These are phyloP conservation scores for Ilyonectria destructans DNA, from an alignment of 2,329 filamentous ascomycete species.

Conservation along the genomic window DNA sequence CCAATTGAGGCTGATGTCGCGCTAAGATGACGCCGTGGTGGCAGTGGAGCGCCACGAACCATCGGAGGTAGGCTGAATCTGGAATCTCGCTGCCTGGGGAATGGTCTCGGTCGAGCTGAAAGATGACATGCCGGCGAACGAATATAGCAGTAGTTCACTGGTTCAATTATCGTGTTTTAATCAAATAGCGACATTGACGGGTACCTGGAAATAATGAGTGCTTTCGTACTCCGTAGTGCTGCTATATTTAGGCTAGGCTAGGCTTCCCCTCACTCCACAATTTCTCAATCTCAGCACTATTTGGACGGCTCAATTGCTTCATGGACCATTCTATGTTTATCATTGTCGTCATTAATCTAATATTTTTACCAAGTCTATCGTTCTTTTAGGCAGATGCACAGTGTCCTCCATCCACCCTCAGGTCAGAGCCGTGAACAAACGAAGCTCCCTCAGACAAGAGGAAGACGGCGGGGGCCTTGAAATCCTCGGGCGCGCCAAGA, in stretches of 20 bases:
- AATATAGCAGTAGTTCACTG: neutral
- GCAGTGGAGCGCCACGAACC: constrained; percentile 36
- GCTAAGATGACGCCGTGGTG: constrained; percentile 37
- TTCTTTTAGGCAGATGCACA: constrained; percentile 53
- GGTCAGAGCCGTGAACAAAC: constrained; percentile 72
- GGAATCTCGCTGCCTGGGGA: neutral
- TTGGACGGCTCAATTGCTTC: neutral
- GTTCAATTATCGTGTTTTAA: neutral
- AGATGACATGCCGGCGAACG: neutral
- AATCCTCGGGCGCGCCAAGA: constrained; percentile 70
- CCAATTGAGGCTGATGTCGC: constrained; percentile 33
- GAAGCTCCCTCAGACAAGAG: constrained; percentile 70
- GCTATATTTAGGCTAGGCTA: neutral
- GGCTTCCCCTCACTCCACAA: neutral
- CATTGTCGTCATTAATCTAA: constrained; percentile 25
- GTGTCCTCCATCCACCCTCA: constrained; percentile 74
- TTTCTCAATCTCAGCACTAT: neutral
- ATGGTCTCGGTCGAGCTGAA: neutral
- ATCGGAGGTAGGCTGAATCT: neutral
- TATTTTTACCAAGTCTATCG: neutral
- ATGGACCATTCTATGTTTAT: constrained; percentile 9
- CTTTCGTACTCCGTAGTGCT: neutral
- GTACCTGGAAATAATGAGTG: neutral
- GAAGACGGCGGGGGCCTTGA: constrained; percentile 71
- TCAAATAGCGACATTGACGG: neutral